Percentiles rank a stretch among this genome's conserved stretches.
These are phyloP conservation scores for Talaromyces sp. DNA, from an alignment of 2,329 filamentous ascomycete species.

Conservation along the genomic window DNA sequence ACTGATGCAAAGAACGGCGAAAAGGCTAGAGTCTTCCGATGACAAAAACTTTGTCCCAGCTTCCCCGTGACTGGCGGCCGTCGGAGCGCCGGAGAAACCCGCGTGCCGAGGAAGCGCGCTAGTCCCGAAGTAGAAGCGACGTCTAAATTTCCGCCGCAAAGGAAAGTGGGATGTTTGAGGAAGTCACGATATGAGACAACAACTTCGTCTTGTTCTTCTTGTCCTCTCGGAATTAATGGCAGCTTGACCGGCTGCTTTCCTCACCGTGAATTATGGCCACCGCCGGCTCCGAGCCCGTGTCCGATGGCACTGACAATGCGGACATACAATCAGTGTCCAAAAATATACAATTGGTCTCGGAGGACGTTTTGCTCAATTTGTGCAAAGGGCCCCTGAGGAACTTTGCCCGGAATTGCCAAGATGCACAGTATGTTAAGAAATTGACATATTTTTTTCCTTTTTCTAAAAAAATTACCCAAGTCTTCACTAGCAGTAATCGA, in stretches of 20 bases:
- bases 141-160: slow-evolving; percentile 24
- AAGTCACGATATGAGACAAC: neutral
- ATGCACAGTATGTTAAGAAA: slow-evolving; percentile 26
- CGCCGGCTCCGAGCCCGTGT: slow-evolving; percentile 14
- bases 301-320: slow-evolving; percentile 11
- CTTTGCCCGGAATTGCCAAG: slow-evolving; percentile 25
- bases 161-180: slow-evolving; percentile 2
- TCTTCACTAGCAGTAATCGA: neutral
- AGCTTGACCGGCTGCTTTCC: neutral
- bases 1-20: neutral
- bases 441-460: neutral
- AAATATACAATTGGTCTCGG: slow-evolving; percentile 30
- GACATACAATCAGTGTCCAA: slow-evolving; percentile 21
- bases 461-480: neutral
- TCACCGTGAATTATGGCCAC: slow-evolving; percentile 17
- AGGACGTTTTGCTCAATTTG: slow-evolving; percentile 28
- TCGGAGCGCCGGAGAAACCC: slow-evolving; percentile 10
- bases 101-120: slow-evolving; percentile 6
- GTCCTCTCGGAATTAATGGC: neutral
- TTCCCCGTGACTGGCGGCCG: slow-evolving; percentile 19
- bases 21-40: neutral
- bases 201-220: neutral
- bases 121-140: slow-evolving; percentile 15
- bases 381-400: slow-evolving; percentile 31
- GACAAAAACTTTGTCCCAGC: slow-evolving; percentile 33